phyloP scores from a whole-genome alignment of 441 rosid species.

The Capsella rubella region DNA sequence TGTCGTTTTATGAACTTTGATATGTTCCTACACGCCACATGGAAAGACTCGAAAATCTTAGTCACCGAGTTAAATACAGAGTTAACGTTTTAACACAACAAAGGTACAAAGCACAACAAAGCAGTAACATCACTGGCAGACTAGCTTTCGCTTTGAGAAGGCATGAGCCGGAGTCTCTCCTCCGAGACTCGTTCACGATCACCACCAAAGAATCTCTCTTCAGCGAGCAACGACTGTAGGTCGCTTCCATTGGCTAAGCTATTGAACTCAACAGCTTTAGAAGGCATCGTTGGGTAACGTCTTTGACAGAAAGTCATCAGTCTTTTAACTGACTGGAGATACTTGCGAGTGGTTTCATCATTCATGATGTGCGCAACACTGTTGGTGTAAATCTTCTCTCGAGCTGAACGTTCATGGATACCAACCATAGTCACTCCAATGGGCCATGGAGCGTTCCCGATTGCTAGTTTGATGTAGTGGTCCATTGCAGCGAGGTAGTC shows the following conservation, averaged over 20 bases:
- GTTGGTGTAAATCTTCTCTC: conserved; percentile 93
- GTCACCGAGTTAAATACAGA: neutral
- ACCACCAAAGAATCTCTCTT: conserved; percentile 60
- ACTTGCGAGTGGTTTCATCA: conserved; percentile 95
- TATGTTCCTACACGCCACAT: neutral
- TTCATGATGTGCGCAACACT: conserved; percentile 99
- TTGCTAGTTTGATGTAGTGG: conserved; percentile 88
- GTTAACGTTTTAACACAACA: conserved; percentile 4
- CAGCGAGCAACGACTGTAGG: conserved; percentile 79
- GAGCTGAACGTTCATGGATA: conserved; percentile 97
- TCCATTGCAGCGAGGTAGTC: conserved; percentile 98
- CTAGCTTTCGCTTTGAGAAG: conserved; percentile 63
- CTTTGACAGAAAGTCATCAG: conserved; percentile 95
- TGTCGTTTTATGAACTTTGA: neutral
- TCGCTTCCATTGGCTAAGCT: conserved; percentile 97
- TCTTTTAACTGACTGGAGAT: conserved; percentile 90
- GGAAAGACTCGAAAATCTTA: neutral
- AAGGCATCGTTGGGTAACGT: conserved; percentile 87
- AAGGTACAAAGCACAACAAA: neutral
- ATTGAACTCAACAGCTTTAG: conserved; percentile 96
- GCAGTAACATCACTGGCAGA: neutral
- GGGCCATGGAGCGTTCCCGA: conserved; percentile 99
- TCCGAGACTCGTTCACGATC: conserved; percentile 50
- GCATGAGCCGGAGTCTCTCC: conserved; percentile 75
- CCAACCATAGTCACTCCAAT: conserved; percentile 99